These are phyloP conservation scores for Rhododendron williamsianum DNA, from an alignment of 148 eudicot species.

Conservation along the genomic window DNA sequence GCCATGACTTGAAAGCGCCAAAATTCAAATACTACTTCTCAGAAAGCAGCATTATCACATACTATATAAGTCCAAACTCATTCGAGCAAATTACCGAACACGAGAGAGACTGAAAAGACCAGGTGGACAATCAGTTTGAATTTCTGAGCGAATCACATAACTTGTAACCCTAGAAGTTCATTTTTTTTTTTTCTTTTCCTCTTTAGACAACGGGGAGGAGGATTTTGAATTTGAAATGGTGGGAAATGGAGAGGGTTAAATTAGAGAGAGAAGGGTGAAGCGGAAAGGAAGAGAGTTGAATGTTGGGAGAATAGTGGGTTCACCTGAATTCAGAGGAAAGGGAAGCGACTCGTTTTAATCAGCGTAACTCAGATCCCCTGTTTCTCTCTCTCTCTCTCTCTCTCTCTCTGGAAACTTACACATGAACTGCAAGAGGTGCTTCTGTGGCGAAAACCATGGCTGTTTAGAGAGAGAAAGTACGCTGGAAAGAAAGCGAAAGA, in stretches of 20 bases:
- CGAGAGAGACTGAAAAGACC: not conserved
- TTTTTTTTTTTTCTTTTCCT: no score
- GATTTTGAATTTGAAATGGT: not conserved
- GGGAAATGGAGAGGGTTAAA: not conserved
- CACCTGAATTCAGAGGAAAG: slow-evolving; percentile 40
- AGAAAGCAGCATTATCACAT: not conserved
- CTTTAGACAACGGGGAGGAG: not conserved
- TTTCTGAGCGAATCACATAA: not conserved
- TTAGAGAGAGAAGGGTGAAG: not conserved
- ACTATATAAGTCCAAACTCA: not conserved
- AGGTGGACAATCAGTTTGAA: not conserved
- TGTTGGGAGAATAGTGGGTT: not conserved
- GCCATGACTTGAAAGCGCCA: not conserved
- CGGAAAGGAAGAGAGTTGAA: not conserved
- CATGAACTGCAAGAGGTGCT: not conserved
- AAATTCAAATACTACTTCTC: not conserved
- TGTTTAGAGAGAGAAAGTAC: not conserved
- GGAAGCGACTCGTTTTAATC: slow-evolving; percentile 13
- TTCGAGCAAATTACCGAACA: slow-evolving; percentile 1
- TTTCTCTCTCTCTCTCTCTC: no score
- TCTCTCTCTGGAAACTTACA: no score
- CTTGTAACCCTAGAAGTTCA: not conserved
- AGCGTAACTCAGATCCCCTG: no score
- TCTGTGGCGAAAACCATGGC: not conserved
- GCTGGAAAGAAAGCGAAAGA: not conserved